Evolutionary conservation across 495 filamentous ascomycete genomes (phyloP).

Genomic region (Tuber aestivum): DNA sequence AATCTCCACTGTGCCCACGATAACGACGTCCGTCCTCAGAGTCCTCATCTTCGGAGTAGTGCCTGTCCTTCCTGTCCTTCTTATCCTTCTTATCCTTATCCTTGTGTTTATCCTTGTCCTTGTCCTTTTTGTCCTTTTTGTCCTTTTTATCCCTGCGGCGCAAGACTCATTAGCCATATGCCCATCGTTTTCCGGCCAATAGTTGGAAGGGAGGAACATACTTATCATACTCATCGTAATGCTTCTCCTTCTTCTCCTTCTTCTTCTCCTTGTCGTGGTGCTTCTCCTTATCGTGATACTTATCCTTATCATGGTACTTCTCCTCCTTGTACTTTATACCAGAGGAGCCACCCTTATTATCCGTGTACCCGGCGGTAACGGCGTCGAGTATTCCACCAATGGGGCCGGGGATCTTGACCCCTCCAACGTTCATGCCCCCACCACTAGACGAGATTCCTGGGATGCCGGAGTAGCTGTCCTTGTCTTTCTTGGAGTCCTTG

Average conservation of each 20-base stretch:
- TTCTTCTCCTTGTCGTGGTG: background rate
- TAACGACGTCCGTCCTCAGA: background rate
- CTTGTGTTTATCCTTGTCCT: constrained; percentile 1
- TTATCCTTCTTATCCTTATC: background rate
- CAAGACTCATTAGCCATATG: background rate
- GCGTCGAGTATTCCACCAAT: constrained; percentile 33
- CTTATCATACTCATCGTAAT: constrained; percentile 5
- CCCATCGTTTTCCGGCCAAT: background rate
- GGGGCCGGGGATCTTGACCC: constrained; percentile 36
- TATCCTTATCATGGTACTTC: constrained; percentile 9
- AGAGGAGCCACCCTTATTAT: constrained; percentile 11
- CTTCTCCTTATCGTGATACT: too few relatives aligned
- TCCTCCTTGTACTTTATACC: constrained; percentile 25
- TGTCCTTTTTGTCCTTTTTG: background rate
- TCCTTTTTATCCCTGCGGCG: background rate
- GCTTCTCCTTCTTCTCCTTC: constrained; percentile 8
- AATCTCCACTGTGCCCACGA: background rate
- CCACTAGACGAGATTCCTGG: constrained; percentile 29
- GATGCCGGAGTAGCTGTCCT: constrained; percentile 28
- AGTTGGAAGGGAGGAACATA: background rate
- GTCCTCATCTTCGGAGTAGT: background rate
- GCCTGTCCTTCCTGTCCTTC: background rate
- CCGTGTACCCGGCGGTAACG: constrained; percentile 18
- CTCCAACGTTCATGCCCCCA: constrained; percentile 34
- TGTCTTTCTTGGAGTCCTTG: constrained; percentile 30